Evolutionary conservation across 768 basidiomycete genomes (phyloP).

Genomic region (Kwoniella pini): DNA sequence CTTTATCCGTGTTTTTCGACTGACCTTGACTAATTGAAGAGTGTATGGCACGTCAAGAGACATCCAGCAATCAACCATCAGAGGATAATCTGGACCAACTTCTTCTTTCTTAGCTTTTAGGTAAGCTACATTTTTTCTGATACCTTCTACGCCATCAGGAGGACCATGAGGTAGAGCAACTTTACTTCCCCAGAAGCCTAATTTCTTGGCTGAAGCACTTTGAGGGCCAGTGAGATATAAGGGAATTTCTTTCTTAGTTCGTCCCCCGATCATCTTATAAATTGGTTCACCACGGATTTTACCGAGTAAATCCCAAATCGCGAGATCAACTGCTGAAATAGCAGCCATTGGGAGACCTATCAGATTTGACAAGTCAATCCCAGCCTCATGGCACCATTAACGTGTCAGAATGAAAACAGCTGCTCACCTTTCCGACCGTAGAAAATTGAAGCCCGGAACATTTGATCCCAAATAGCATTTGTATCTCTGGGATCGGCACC

Average conservation of each 20-base stretch:
- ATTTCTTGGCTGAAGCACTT: constrained; percentile 51
- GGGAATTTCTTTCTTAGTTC: constrained; percentile 55
- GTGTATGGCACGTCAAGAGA: constrained; percentile 50
- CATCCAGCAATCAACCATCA: constrained; percentile 57
- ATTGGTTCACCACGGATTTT: constrained; percentile 56
- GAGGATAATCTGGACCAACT: constrained; percentile 55
- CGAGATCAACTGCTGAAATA: constrained; percentile 56
- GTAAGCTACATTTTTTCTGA: constrained; percentile 56
- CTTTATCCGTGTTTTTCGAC: background rate
- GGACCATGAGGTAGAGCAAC: constrained; percentile 56
- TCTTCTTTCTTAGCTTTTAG: constrained; percentile 49
- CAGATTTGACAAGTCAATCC: no score
- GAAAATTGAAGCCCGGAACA: constrained; percentile 55
- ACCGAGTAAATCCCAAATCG: constrained; percentile 56
- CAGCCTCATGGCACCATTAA: no score
- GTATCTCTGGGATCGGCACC: constrained; percentile 56
- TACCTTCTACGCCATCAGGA: constrained; percentile 51
- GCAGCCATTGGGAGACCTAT: constrained; percentile 54
- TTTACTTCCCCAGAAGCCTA: constrained; percentile 56
- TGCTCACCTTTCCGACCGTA: constrained; percentile 55
- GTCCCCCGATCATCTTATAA: constrained; percentile 57
- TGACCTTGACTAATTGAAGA: constrained; percentile 52
- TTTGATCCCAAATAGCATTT: constrained; percentile 57
- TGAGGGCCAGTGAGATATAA: constrained; percentile 56
- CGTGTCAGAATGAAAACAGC: background rate